Conservation (phyloP, 768 basidiomycete species). For the Trametes cubensis region DNA sequence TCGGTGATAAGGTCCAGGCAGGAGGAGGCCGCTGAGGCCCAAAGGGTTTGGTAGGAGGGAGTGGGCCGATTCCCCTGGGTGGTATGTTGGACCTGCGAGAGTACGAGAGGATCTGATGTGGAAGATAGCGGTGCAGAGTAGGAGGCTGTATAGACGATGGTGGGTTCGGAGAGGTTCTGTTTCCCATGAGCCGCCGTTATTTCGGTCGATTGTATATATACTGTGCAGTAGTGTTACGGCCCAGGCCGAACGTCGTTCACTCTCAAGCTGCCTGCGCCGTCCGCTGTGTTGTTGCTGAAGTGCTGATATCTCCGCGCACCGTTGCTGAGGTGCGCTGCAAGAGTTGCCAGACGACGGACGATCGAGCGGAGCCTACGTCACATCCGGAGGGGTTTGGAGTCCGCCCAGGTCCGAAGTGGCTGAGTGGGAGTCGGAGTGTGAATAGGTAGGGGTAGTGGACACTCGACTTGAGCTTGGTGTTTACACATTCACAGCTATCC, state of each 20-base stretch:
- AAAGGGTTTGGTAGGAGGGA: background rate
- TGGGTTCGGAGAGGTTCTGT: constrained; percentile 1
- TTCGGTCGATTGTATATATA: constrained; percentile 1
- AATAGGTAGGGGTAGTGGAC: background rate
- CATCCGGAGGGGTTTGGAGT: background rate
- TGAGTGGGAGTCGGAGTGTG: constrained; percentile 1
- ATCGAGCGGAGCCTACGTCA: constrained; percentile 22
- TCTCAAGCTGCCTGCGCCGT: background rate
- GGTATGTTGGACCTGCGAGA: background rate
- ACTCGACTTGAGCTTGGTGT: too few species aligned
- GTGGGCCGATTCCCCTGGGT: background rate
- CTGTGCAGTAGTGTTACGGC: background rate
- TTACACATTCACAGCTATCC: too few species aligned
- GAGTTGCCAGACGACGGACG: constrained; percentile 1
- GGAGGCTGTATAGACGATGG: background rate
- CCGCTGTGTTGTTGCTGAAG: background rate
- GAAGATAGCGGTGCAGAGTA: constrained; percentile 5
- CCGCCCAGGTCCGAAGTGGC: constrained; percentile 19
- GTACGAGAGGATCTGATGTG: constrained; percentile 12
- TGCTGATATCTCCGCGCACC: background rate
- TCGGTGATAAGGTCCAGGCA: constrained; percentile 12
- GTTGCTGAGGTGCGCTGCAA: background rate
- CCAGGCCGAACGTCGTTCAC: background rate
- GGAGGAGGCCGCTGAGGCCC: background rate
- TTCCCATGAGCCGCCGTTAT: constrained; percentile 7